These are phyloP conservation scores for Alternaria novae-zelandiae DNA, from an alignment of 2,329 filamentous ascomycete genomes.

Conservation along the genomic window DNA sequence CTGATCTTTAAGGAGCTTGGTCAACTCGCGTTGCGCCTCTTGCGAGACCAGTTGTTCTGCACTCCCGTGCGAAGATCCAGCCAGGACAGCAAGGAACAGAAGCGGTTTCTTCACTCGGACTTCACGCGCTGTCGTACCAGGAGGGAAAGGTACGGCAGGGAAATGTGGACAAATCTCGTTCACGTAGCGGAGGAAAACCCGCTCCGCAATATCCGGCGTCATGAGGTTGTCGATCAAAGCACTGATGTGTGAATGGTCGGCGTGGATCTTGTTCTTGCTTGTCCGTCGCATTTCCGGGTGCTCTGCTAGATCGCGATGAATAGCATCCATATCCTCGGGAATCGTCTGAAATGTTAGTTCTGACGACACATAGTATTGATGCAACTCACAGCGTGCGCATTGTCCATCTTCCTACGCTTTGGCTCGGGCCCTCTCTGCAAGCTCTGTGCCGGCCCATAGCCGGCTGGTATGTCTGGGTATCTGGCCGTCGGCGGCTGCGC, in stretches of 20 bases:
- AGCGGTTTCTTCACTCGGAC: conserved; percentile 65
- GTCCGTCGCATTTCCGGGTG: conserved; percentile 43
- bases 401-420: conserved; percentile 43
- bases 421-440: conserved; percentile 37
- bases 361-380: not conserved
- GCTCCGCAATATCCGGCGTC: conserved; percentile 58
- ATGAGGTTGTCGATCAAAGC: conserved; percentile 56
- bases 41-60: conserved; percentile 53
- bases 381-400: conserved; percentile 33
- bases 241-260: conserved; percentile 48
- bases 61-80: conserved; percentile 59
- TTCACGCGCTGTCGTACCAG: conserved; percentile 60
- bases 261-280: conserved; percentile 34
- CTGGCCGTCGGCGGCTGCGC: conserved; percentile 18
- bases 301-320: conserved; percentile 45
- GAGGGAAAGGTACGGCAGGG: conserved; percentile 64
- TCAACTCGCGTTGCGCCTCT: conserved; percentile 66
- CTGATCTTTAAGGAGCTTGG: conserved; percentile 72
- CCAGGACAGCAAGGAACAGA: conserved; percentile 65
- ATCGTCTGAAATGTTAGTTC: conserved; percentile 34
- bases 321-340: conserved; percentile 47
- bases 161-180: conserved; percentile 61
- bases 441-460: conserved; percentile 41
- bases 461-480: conserved; percentile 38
- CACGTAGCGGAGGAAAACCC: conserved; percentile 64